Conservation (phyloP, 1,284 basidiomycete species). For the Melampsora larici-populina region DNA sequence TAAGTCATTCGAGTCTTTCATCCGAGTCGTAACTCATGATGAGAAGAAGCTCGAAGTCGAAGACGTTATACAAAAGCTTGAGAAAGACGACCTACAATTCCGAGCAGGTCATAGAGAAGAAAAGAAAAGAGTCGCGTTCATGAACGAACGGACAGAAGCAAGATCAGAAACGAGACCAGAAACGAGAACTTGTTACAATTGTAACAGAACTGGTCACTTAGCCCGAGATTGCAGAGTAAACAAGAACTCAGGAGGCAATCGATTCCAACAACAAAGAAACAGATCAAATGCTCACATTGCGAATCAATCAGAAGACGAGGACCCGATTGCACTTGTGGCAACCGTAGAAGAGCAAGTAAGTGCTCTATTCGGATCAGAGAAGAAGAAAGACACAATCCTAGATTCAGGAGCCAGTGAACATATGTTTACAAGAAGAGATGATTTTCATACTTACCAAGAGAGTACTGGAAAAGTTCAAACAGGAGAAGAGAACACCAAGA, state of each 20-base stretch:
- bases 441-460: conserved; percentile 12
- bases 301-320: neutral
- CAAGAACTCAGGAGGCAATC: neutral
- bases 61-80: neutral
- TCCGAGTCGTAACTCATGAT: neutral
- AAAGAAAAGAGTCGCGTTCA: neutral
- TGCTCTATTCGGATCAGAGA: neutral
- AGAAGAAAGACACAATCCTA: neutral
- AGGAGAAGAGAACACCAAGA: conserved; percentile 16
- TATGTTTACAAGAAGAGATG: conserved; percentile 4
- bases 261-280: neutral
- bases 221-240: neutral
- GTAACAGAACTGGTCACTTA: neutral
- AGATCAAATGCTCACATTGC: conserved; percentile 18
- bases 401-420: neutral
- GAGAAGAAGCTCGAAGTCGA: neutral
- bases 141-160: neutral
- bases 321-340: neutral
- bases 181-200: neutral
- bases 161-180: too few relatives aligned
- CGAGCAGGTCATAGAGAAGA: neutral
- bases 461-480: conserved; percentile 13
- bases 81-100: neutral
- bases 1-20: neutral
- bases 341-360: too few relatives aligned